These are phyloP conservation scores for Nidula microcarpa DNA, from an alignment of 768 basidiomycete species.

Conservation along the genomic window DNA sequence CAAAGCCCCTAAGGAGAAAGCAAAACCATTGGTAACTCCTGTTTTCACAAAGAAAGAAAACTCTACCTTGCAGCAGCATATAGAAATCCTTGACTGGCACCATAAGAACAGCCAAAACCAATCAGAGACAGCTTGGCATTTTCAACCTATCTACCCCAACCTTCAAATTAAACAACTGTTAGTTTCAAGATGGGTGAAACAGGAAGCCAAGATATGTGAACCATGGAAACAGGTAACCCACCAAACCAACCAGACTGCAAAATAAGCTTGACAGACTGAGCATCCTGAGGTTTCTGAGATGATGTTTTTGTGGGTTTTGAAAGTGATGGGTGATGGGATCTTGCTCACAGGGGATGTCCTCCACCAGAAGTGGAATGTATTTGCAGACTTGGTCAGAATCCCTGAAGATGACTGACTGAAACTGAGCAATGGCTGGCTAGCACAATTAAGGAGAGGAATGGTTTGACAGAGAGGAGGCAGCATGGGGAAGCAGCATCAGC, in stretches of 20 bases:
- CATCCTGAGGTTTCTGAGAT: constrained; percentile 29
- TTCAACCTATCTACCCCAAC: constrained; percentile 23
- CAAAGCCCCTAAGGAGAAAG: constrained; percentile 4
- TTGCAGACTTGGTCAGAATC: constrained; percentile 26
- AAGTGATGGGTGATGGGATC: constrained; percentile 26
- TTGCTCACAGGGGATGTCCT: constrained; percentile 30
- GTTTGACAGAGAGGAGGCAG: constrained; percentile 17
- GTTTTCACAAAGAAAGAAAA: constrained; percentile 18
- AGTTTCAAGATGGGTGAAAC: constrained; percentile 26
- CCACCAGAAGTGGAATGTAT: constrained; percentile 25
- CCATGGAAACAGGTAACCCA: constrained; percentile 8
- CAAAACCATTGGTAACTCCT: background rate
- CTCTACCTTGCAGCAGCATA: constrained; percentile 26
- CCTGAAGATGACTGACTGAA: constrained; percentile 25
- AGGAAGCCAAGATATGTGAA: constrained; percentile 18
- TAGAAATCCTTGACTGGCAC: constrained; percentile 33
- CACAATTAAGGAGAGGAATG: constrained; percentile 15
- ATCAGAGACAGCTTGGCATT: constrained; percentile 23
- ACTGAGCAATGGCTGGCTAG: constrained; percentile 32
- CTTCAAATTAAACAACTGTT: constrained; percentile 27
- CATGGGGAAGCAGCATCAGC: constrained; percentile 32
- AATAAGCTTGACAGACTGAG: constrained; percentile 20
- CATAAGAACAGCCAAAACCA: constrained; percentile 27
- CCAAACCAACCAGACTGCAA: constrained; percentile 7
- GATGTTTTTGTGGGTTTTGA: constrained; percentile 31